These are phyloP conservation scores for Guyanaporus albipodus DNA, from an alignment of 768 basidiomycete genomes.

Conservation along the genomic window DNA sequence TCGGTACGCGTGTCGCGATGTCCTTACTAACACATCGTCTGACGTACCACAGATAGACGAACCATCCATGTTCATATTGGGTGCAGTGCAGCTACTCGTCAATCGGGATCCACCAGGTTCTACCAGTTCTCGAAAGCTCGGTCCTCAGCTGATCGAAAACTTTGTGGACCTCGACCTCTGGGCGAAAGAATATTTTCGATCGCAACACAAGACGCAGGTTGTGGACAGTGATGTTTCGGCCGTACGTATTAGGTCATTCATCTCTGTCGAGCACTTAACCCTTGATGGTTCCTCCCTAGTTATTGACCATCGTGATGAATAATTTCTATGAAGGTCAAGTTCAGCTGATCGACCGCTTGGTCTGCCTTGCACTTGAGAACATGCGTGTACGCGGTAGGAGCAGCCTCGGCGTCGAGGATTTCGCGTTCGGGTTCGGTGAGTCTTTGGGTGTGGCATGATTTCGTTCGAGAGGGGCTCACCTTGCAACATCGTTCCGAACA, in stretches of 20 bases:
- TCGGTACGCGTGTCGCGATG: slow-evolving; percentile 13
- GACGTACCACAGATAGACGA: slow-evolving; percentile 21
- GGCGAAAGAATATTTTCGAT: slow-evolving; percentile 28
- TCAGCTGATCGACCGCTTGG: slow-evolving; percentile 26
- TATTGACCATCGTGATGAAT: slow-evolving; percentile 29
- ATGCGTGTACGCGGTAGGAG: slow-evolving; percentile 21
- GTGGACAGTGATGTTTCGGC: slow-evolving; percentile 17
- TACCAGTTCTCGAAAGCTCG: slow-evolving; percentile 21
- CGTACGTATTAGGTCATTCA: slow-evolving; percentile 10
- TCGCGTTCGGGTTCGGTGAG: slow-evolving; percentile 30
- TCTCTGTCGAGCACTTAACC: background rate
- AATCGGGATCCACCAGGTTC: slow-evolving; percentile 20
- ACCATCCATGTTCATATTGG: slow-evolving; percentile 23
- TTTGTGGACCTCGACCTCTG: slow-evolving; percentile 27
- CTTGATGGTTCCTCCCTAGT: slow-evolving; percentile 9
- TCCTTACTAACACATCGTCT: background rate
- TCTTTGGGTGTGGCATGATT: background rate
- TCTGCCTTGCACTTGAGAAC: slow-evolving; percentile 21
- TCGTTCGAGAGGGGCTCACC: background rate
- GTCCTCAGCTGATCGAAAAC: slow-evolving; percentile 30
- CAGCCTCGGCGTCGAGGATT: slow-evolving; percentile 21
- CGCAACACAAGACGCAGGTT: slow-evolving; percentile 10
- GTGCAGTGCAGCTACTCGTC: slow-evolving; percentile 26
- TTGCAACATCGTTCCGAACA: too few species aligned
- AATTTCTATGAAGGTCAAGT: slow-evolving; percentile 30